Evolutionary conservation across 768 basidiomycete species (phyloP).

Genomic region (Xanthoconium stramineum): DNA sequence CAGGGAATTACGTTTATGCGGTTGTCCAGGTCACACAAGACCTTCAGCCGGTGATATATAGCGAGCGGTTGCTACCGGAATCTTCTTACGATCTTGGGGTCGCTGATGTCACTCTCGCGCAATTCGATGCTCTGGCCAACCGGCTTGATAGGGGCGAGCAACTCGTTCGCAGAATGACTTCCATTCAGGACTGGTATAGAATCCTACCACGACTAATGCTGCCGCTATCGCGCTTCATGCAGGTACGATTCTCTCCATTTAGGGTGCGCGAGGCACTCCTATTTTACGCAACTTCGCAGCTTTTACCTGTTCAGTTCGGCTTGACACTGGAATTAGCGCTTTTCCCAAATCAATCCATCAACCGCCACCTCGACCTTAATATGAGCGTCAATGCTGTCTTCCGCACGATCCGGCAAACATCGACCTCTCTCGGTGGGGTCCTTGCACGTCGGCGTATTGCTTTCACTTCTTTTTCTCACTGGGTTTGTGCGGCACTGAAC

Average conservation of each 20-base stretch:
- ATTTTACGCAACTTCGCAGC: constrained; percentile 36
- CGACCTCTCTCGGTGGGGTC: constrained; percentile 47
- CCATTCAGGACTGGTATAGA: constrained; percentile 44
- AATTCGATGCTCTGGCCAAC: constrained; percentile 69
- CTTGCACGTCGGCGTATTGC: constrained; percentile 71
- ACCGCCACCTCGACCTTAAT: constrained; percentile 69
- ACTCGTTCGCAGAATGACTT: constrained; percentile 28
- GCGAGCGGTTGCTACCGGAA: constrained; percentile 73
- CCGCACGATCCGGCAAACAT: constrained; percentile 73
- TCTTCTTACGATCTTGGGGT: constrained; percentile 74
- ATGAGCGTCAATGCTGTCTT: constrained; percentile 81
- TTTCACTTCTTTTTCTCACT: constrained; percentile 91
- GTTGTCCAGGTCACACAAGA: constrained; percentile 93
- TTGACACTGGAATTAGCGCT: constrained; percentile 84
- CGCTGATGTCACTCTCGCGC: constrained; percentile 76
- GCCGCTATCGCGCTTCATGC: constrained; percentile 71
- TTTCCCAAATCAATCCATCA: constrained; percentile 41
- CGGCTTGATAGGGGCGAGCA: constrained; percentile 44
- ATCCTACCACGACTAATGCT: constrained; percentile 56
- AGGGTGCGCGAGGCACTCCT: constrained; percentile 2
- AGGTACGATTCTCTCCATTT: constrained; percentile 43
- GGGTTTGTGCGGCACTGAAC: constrained; percentile 86
- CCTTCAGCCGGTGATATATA: constrained; percentile 81
- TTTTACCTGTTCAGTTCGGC: constrained; percentile 60
- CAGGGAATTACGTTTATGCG: constrained; percentile 83